Evolutionary conservation across 352 stramenopile genomes (phyloP), one percentile per base, ranked within the genome.

Genomic region (Pythium volutum): DNA sequence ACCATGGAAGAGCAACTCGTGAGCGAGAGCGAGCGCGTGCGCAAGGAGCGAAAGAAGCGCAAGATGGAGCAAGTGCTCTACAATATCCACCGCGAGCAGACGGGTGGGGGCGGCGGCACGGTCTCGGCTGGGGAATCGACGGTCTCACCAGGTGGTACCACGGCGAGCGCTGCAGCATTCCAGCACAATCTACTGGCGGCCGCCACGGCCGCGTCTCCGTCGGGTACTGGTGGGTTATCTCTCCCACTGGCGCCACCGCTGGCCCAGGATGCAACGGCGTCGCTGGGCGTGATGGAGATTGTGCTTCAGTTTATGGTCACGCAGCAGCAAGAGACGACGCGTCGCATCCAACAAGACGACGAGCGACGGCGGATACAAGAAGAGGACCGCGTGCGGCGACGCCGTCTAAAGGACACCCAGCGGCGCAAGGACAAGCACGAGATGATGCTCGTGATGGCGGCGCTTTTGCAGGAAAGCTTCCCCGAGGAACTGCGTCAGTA

Each of bases 31-130:
- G 74, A 73, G 54, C 76, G 76, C 36, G 76, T 86, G 25, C 70
- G 76, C 3, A 82, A 74, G 29, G 76, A 86, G 50, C 70, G 76
- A 31, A 86, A 86, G 64, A 86, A 86, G 62, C 65, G 72, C 23
- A 83, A 83, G 55, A 80, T 81, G 74, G 76, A 86, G 62, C 74
- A 81, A 41, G 70, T 69, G 29, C 53, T 86, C 27, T 62, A 70
- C 33, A 77, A 76, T 22, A 81, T 83, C 42, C 76, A 86, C 55
- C 74, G 70, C 12, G 76, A 85, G 52, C 68, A 75, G 7, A 73
- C 74, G 9, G 51, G 34, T 16, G 51, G 12, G 34, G 27, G 11
- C 4, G 34, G 7, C 18, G 23, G 31, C 20, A 22, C n/a, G 8
- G 20, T 16, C 8, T 1, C 34, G 34, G 14, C 26, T 10, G 31